These are phyloP conservation scores for Guadua angustifolia DNA, from an alignment of 176 grass and related monocot species.

Conservation along the genomic window DNA sequence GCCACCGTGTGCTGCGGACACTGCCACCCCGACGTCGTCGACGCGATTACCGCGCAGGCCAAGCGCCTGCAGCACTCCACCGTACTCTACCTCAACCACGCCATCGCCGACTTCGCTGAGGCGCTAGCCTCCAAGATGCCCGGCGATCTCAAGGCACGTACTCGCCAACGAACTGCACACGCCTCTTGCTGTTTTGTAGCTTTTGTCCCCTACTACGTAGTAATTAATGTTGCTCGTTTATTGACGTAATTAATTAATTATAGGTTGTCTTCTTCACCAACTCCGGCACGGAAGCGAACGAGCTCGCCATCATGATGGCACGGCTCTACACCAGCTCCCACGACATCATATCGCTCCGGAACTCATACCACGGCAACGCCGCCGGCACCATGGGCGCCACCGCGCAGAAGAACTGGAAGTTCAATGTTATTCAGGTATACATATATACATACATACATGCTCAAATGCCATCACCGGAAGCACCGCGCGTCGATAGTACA, in stretches of 20 bases:
- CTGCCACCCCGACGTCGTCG: conserved; percentile 80
- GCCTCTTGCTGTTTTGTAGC: not conserved
- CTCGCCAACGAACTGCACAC: not conserved
- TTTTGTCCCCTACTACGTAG: not conserved
- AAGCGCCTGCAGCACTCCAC: conserved; percentile 79
- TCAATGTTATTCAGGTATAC: conserved; percentile 77
- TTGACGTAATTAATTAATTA: not conserved
- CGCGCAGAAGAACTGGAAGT: conserved; percentile 97
- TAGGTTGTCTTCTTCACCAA: conserved; percentile 98
- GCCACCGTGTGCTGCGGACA: conserved; percentile 92
- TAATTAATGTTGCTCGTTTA: not conserved
- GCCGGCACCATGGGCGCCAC: conserved; percentile 85
- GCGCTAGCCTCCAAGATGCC: conserved; percentile 87
- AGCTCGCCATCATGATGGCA: conserved; percentile 91
- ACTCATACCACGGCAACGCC: conserved; percentile 92
- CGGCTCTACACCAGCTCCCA: conserved; percentile 79
- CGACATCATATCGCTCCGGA: conserved; percentile 90
- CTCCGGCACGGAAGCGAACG: conserved; percentile 98
- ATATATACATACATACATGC: not conserved
- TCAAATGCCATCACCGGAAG: not conserved
- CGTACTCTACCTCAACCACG: conserved; percentile 91
- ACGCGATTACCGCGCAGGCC: conserved; percentile 70
- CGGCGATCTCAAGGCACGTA: conserved; percentile 75
- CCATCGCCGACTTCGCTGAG: conserved; percentile 83
- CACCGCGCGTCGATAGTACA: not conserved